Base-by-base conservation (phyloP, 1,284 basidiomycete genomes). In the Trametes pubescens region DNA sequence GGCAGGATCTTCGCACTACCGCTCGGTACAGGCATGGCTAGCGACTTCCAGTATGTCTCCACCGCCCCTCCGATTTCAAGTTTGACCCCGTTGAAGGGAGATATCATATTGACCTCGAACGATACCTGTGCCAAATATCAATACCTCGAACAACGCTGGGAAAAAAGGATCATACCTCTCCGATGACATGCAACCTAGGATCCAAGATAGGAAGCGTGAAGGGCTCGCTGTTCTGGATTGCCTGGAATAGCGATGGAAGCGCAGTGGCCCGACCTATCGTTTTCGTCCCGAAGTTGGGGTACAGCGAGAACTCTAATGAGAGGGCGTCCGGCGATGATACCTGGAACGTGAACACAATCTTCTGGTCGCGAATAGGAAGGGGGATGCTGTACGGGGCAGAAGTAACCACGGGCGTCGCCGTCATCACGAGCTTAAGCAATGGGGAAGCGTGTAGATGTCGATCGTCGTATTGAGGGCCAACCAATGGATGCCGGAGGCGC, bases 201-300 rank as follows among this genome's bases (percentile, higher is more conserved):
- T 99, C 98, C 69, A 99, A 80, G 57, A 99, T 90, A 1, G 97
- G 96, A 8, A 95, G 80, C 16, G 88, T 86, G 70, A 93, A 90
- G 2, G 78, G 76, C 59, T 83, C 81, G 66, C 80, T 83, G 58
- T 86, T 86, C 51, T 83, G 81, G 21, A 88, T 81, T 58, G 85
- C 79, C 48, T 79, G 75, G 72, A 97, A 93, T 54, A 92, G 83
- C 2, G 88, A 88, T 3, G 96, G 91, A 35, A 96, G 82, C 26
- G 95, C 93, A 49, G 96, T 89, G 18, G 95, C 96, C 67, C 96
- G 90, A 32, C 97, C 98, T 66, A 99, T 95, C 38, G 96, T 94
- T 78, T 96, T 97, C 35, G 95, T 96, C n/a, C 98, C 98, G 77
- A 99, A 99, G 65, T 95, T 98, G 9, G 98, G 98, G 80, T 97